Conservation (phyloP, 2,329 filamentous ascomycete species). For the Aspergillus tamarii region DNA sequence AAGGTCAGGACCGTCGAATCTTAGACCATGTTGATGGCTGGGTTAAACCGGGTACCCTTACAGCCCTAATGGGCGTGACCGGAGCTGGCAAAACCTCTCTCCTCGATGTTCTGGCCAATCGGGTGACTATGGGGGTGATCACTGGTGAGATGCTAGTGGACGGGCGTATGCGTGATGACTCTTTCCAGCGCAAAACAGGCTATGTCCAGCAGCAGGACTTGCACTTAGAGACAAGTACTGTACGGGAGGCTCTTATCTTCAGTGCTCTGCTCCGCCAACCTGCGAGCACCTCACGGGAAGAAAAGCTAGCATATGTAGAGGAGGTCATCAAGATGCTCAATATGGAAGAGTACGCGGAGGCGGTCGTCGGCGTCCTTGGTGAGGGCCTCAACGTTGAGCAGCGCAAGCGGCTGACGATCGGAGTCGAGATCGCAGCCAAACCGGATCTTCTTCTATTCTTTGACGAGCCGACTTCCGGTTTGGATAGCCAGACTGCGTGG, state of each 20-base stretch:
- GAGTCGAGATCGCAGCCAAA: conserved; percentile 89
- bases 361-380: conserved; percentile 82
- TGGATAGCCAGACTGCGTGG: conserved; percentile 90
- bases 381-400: conserved; percentile 69
- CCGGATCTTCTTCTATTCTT: conserved; percentile 85
- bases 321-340: conserved; percentile 87
- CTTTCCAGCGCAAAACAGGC: conserved; percentile 62
- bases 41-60: conserved; percentile 89
- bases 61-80: conserved; percentile 85
- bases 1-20: conserved; percentile 71
- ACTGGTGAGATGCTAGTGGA: conserved; percentile 82
- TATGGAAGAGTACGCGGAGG: conserved; percentile 86
- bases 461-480: conserved; percentile 89
- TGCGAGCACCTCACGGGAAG: conserved; percentile 66
- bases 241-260: conserved; percentile 83
- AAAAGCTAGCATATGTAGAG: conserved; percentile 83
- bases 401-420: conserved; percentile 79
- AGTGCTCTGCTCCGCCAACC: conserved; percentile 83
- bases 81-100: conserved; percentile 91
- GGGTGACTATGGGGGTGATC: conserved; percentile 84
- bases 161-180: conserved; percentile 70
- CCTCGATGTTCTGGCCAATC: conserved; percentile 78
- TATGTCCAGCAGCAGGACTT: conserved; percentile 85
- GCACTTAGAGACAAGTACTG: conserved; percentile 79
- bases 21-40: conserved; percentile 85